Evolutionary conservation across 768 basidiomycete genomes (phyloP).

Genomic region (Lactarius akahatsu): DNA sequence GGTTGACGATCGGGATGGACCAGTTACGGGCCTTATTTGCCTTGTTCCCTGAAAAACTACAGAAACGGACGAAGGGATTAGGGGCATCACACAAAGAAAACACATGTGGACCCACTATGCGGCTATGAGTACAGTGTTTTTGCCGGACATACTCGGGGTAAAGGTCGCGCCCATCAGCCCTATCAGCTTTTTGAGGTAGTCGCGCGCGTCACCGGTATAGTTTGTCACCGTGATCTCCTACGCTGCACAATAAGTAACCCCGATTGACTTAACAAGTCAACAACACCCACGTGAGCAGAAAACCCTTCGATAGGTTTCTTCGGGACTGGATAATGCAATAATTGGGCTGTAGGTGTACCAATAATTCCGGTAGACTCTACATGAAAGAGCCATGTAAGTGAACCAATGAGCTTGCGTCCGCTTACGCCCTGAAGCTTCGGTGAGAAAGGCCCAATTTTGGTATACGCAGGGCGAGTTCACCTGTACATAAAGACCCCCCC

Average conservation of each 20-base stretch:
- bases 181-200: constrained; percentile 86
- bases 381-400: constrained; percentile 80
- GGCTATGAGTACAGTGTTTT: constrained; percentile 80
- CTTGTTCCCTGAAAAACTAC: constrained; percentile 45
- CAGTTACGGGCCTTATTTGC: constrained; percentile 71
- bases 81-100: background rate
- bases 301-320: constrained; percentile 59
- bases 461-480: constrained; percentile 38
- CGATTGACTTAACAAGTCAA: background rate
- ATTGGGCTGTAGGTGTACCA: constrained; percentile 64
- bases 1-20: constrained; percentile 86
- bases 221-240: constrained; percentile 85
- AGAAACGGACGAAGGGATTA: constrained; percentile 7
- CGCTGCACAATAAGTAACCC: background rate
- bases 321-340: constrained; percentile 85
- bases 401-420: constrained; percentile 63
- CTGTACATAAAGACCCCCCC: constrained; percentile 67
- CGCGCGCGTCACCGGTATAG: constrained; percentile 82
- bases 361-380: constrained; percentile 63
- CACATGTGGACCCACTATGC: constrained; percentile 59
- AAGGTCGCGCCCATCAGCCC: constrained; percentile 73
- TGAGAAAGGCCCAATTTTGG: background rate
- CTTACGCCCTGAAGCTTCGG: constrained; percentile 53
- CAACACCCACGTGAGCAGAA: constrained; percentile 52
- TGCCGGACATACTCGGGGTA: constrained; percentile 75